Percentiles rank a stretch among this genome's conserved stretches.
Conservation (phyloP, 2,329 filamentous ascomycete species). For the Beauveria asiatica region DNA sequence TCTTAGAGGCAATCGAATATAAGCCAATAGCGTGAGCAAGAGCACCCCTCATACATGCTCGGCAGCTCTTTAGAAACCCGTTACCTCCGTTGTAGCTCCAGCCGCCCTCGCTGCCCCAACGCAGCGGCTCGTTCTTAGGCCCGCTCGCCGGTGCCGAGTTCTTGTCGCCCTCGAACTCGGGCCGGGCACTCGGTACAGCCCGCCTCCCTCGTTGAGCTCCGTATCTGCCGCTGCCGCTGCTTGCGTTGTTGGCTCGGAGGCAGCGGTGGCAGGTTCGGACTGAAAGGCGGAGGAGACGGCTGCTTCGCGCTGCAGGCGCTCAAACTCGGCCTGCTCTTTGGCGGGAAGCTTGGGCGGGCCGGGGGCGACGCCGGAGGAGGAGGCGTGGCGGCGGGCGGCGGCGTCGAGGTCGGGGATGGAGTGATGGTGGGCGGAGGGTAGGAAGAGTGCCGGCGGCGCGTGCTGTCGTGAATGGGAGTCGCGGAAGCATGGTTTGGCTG, state of each 20-base stretch:
- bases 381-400: constrained; percentile 23
- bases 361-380: constrained; percentile 41
- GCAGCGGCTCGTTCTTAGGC: constrained; percentile 90
- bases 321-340: constrained; percentile 83
- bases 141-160: constrained; percentile 96
- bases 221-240: background rate
- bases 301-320: constrained; percentile 66
- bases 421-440: too few species aligned
- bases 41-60: too few species aligned
- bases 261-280: constrained; percentile 18
- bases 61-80: constrained; percentile 58
- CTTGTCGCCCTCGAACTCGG: constrained; percentile 85
- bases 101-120: constrained; percentile 68
- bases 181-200: constrained; percentile 65
- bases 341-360: constrained; percentile 79
- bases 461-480: too few species aligned
- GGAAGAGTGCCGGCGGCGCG: too few species aligned
- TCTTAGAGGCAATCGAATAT: too few species aligned
- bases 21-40: too few species aligned
- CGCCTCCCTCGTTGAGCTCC: constrained; percentile 51
- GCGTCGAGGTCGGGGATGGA: background rate
- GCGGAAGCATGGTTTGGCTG: too few species aligned
- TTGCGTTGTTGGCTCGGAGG: constrained; percentile 12
- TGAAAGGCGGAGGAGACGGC: constrained; percentile 36
- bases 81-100: constrained; percentile 98